Evolutionary conservation across 2,329 filamentous ascomycete species (phyloP), one percentile per base, ranked within the genome.

Genomic region (Conoideocrella luteorostrata): DNA sequence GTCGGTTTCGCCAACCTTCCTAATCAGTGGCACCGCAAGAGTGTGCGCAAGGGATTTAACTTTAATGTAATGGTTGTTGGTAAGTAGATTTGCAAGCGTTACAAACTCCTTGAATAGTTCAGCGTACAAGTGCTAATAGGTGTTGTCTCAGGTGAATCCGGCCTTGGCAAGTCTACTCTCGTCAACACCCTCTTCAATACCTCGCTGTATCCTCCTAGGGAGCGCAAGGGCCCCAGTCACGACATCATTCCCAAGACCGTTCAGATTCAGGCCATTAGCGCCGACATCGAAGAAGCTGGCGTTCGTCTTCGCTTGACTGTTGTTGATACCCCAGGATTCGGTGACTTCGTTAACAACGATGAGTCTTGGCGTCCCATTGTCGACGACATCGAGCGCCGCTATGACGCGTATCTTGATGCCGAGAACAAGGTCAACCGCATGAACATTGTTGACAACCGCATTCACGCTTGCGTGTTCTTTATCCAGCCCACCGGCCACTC

Each of bases 51-150:
- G 73, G 93, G 93, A 50, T 98, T 98, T 81, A 98, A 97, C 80
- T 98, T 98, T 79, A 98, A 98, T 66, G 93, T 98, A 57, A 98
- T 98, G 93, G 93, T 98, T 70, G 93, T 98, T 71, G 93, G 93
- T 97, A 77, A 63, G 90, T 84, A 23, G 6, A 22, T 13, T n/a
- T n/a, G n/a, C n/a, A n/a, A n/a, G n/a, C n/a, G n/a, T n/a, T n/a
- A n/a, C n/a, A n/a, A n/a, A n/a, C n/a, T n/a, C n/a, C n/a, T n/a
- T n/a, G n/a, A n/a, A n/a, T n/a, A n/a, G n/a, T n/a, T n/a, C n/a
- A n/a, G n/a, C n/a, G n/a, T n/a, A 10, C 15, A 41, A 43, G 18
- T 39, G 23, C 39, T 47, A 37, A 34, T 47, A 30, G 37, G 18
- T n/a, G 18, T 7, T 15, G 5, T n/a, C 37, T 10, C 23, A 97